Evolutionary conservation across 371 early-diverging fungal species (phyloP).

Genomic region (Mucor mucedo): DNA sequence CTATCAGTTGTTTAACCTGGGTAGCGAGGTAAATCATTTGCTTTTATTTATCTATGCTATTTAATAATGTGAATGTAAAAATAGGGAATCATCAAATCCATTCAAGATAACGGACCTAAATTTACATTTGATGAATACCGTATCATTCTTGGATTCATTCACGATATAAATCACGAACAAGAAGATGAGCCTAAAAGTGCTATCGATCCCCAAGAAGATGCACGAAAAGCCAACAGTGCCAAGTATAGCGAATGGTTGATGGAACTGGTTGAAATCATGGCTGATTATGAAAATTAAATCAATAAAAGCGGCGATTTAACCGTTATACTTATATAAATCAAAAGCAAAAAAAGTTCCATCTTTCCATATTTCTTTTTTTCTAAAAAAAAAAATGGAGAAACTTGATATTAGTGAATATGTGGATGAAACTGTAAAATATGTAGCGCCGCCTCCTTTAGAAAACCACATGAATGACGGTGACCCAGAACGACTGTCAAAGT

Average conservation of each 20-base stretch:
- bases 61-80: neutral
- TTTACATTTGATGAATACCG: conserved; percentile 58
- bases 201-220: conserved; percentile 12
- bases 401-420: conserved; percentile 16
- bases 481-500: conserved; percentile 22
- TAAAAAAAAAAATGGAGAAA: neutral
- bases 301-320: neutral
- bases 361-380: neutral
- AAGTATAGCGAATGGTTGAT: conserved; percentile 51
- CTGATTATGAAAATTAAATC: conserved; percentile 41
- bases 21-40: conserved; percentile 54
- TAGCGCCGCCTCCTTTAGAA: conserved; percentile 19
- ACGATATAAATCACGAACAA: conserved; percentile 40
- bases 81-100: conserved; percentile 43
- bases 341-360: conserved; percentile 1
- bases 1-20: conserved; percentile 72
- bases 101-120: conserved; percentile 49
- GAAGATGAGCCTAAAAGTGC: conserved; percentile 29
- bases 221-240: conserved; percentile 22
- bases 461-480: conserved; percentile 44
- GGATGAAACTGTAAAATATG: conserved; percentile 23
- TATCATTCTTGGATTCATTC: conserved; percentile 47
- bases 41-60: neutral
- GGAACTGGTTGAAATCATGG: conserved; percentile 53
- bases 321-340: neutral